phyloP scores from a whole-genome alignment of 495 filamentous ascomycete genomes.

The Podospora didyma region DNA sequence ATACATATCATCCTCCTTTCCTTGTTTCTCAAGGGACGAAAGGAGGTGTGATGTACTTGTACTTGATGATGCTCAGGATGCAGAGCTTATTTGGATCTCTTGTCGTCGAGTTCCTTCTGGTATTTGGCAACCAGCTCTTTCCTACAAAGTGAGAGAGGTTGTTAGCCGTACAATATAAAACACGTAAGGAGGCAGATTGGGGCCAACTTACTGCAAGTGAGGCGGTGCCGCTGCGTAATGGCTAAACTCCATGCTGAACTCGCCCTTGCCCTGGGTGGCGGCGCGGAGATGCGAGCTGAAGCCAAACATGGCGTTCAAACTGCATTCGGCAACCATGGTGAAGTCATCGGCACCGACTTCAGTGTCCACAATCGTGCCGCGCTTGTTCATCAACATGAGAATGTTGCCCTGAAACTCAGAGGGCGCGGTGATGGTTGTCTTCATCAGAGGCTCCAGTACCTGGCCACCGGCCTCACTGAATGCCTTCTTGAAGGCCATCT shows the following conservation, averaged over 20 bases:
- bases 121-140: constrained; percentile 88
- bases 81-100: constrained; percentile 44
- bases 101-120: constrained; percentile 76
- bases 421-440: constrained; percentile 91
- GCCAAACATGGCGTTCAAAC: constrained; percentile 94
- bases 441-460: constrained; percentile 96
- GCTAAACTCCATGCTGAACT: constrained; percentile 98
- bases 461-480: constrained; percentile 74
- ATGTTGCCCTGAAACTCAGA: constrained; percentile 98
- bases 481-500: constrained; percentile 95
- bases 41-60: no score
- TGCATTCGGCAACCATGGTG: constrained; percentile 88
- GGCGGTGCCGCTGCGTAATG: constrained; percentile 85
- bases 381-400: constrained; percentile 92
- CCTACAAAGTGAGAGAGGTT: constrained; percentile 34
- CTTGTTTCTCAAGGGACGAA: no score
- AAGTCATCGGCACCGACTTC: constrained; percentile 96
- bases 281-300: constrained; percentile 87
- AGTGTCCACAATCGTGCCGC: constrained; percentile 91
- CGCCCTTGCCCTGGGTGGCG: constrained; percentile 96
- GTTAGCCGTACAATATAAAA: not conserved
- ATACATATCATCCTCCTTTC: no score
- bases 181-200: not conserved
- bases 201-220: constrained; percentile 74
- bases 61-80: not conserved